A percentile compares a stretch with the other conserved stretches of the same genome.
Evolutionary conservation across 2,329 filamentous ascomycete genomes (phyloP).

Genomic region (Monilinia laxa): DNA sequence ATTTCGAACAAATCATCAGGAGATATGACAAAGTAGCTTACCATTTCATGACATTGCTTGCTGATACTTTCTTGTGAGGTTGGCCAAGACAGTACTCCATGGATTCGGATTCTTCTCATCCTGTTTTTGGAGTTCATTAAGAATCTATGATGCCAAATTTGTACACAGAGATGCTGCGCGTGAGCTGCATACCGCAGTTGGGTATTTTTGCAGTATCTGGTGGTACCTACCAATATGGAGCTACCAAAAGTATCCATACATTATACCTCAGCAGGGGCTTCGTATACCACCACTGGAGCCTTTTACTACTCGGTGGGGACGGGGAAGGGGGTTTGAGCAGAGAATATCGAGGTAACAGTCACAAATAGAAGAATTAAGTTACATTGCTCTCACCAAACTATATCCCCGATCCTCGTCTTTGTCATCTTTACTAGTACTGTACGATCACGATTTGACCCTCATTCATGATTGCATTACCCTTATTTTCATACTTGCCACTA

Average conservation of each 20-base stretch:
- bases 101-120: background rate
- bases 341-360: no score
- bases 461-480: background rate
- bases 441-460: background rate
- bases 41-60: background rate
- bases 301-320: background rate
- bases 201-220: background rate
- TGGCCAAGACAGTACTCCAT: background rate
- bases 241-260: background rate
- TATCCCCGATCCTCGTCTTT: background rate
- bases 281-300: slow-evolving; percentile 3
- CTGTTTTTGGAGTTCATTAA: background rate
- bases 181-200: background rate
- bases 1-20: slow-evolving; percentile 1
- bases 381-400: background rate
- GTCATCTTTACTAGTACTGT: background rate
- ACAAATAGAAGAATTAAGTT: background rate
- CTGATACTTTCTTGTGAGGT: background rate
- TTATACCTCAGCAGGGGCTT: background rate
- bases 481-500: slow-evolving; percentile 1
- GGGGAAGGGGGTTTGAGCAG: no score
- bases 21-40: slow-evolving; percentile 9
- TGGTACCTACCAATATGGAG: background rate
- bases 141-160: background rate
- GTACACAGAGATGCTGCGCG: slow-evolving; percentile 1